Base-by-base conservation (phyloP, 305 asterid genomes). In the Fraxinus paxiana region DNA sequence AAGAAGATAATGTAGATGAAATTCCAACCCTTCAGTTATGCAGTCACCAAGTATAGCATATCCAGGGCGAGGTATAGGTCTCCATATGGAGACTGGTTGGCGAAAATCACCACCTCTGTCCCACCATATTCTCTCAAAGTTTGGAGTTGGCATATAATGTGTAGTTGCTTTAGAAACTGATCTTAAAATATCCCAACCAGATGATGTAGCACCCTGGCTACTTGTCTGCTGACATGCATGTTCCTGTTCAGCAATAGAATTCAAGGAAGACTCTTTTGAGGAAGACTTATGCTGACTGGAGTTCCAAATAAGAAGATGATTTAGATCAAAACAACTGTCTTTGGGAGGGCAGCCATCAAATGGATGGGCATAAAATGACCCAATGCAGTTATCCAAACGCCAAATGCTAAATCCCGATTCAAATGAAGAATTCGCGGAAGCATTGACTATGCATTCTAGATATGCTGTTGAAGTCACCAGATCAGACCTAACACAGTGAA, bases 41-140 rank as follows among this genome's bases (percentile, higher is more conserved):
- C 98, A 93, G 88, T 96, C 99, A 80, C 99, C 97, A 84, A 94
- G 87, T 51, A 92, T 86, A 79, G 97, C 89, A 89, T 93, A 93
- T 81, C 98, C 98, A 85, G 89, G 90, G 79, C 93, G 97, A 77
- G 92, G 87, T 85, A 94, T 48, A 81, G 99, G 99, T 86, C 99
- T 91, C 99, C 99, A 96, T 85, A 96, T 89, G 71, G 99, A 96
- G 89, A 94, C 96, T 59, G 98, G 90, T 80, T 86, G 91, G 77
- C 97, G 97, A 88, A 92, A 85, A 79, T 96, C 99, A 86, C 93
- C 90, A 82, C 99, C 99, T 87, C 91, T 89, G 89, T 94, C 99
- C 99, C 99, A 96, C 98, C 98, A 94, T 84, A 96, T 90, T 81
- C 98, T 87, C 90, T 94, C 96, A 81, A 96, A 96, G 89, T 91